These are phyloP conservation scores for Nicotiana tomentosiformis DNA, from an alignment of 257 asterid genomes.

Conservation along the genomic window DNA sequence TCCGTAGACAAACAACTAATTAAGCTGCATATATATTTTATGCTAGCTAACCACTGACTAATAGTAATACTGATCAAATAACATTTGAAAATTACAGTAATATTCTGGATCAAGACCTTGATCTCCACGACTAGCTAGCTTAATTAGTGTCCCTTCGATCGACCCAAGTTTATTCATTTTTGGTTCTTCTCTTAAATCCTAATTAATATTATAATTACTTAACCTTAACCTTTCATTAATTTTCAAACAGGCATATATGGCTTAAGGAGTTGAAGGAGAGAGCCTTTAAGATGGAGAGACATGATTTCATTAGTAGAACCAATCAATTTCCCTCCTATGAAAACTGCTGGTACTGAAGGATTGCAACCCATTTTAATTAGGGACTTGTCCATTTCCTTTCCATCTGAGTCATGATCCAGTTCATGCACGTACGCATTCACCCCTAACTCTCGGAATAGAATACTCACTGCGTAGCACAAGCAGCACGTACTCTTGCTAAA, in stretches of 20 bases:
- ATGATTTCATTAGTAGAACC: constrained; percentile 79
- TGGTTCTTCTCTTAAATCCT: background rate
- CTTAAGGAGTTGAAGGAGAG: constrained; percentile 39
- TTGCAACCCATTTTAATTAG: constrained; percentile 44
- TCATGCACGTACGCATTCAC: constrained; percentile 37
- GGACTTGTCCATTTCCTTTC: constrained; percentile 55
- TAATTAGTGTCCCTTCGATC: background rate
- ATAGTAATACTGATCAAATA: background rate
- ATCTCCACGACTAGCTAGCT: background rate
- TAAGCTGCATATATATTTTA: background rate
- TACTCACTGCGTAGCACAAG: constrained; percentile 61
- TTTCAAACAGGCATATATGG: constrained; percentile 15
- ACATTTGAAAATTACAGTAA: background rate
- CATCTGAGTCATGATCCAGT: constrained; percentile 49
- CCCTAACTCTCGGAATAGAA: constrained; percentile 45
- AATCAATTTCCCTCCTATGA: constrained; percentile 53
- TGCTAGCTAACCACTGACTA: background rate
- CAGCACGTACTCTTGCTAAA: constrained; percentile 71
- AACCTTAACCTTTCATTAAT: background rate
- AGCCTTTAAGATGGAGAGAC: constrained; percentile 74
- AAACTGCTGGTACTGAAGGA: constrained; percentile 54
- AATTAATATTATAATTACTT: background rate
- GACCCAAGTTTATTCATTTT: background rate
- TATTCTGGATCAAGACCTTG: background rate
- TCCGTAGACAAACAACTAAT: background rate